Conservation (phyloP, 2,329 filamentous ascomycete species). For the Alternaria gaisen region DNA sequence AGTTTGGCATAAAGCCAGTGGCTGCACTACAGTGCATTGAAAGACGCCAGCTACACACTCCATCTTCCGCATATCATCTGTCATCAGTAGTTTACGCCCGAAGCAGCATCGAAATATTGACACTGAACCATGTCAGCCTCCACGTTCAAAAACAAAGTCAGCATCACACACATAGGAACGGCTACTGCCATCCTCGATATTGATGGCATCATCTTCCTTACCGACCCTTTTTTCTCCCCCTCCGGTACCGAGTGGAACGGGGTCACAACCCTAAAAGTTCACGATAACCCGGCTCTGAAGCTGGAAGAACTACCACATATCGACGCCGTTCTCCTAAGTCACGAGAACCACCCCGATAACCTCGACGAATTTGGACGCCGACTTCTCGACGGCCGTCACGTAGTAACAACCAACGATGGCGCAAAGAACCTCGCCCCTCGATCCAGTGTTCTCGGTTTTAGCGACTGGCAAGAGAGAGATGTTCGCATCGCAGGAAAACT, state of each 20-base stretch:
- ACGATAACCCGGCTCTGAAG: constrained; percentile 43
- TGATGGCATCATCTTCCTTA: constrained; percentile 35
- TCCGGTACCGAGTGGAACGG: constrained; percentile 15
- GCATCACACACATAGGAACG: constrained; percentile 59
- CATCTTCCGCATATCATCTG: not conserved
- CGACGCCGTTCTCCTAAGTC: constrained; percentile 60
- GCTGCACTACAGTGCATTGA: not conserved
- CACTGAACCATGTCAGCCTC: not conserved
- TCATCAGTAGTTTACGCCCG: not conserved
- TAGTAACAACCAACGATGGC: constrained; percentile 59
- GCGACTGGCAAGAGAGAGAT: constrained; percentile 40
- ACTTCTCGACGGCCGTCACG: constrained; percentile 57
- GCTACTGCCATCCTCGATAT: constrained; percentile 59
- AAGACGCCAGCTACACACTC: not conserved
- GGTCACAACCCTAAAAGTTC: not conserved
- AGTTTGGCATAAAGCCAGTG: not conserved
- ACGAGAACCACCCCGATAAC: constrained; percentile 63
- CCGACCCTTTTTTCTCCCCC: constrained; percentile 37
- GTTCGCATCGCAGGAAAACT: constrained; percentile 30
- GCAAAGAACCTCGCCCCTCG: constrained; percentile 56
- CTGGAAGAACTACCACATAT: constrained; percentile 56
- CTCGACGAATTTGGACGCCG: constrained; percentile 58
- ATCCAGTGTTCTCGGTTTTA: constrained; percentile 49
- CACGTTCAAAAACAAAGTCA: constrained; percentile 34
- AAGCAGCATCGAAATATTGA: accelerated